phyloP scores from a whole-genome alignment of 2,329 filamentous ascomycete genomes.

The Beauveria rudraprayagi region DNA sequence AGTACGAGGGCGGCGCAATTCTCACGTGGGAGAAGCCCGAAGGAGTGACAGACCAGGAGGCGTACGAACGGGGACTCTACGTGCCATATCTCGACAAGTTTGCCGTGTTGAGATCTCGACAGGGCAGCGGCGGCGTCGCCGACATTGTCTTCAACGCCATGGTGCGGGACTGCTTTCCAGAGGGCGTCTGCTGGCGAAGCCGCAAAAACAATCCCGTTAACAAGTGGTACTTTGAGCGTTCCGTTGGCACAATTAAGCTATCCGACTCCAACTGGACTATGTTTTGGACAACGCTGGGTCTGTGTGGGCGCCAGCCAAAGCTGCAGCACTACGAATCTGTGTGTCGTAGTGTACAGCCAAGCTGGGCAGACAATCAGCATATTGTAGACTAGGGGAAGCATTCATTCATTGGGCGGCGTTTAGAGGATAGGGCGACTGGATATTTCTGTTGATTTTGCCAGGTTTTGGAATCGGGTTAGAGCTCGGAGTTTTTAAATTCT shows the following conservation, averaged over 20 bases:
- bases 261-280: slow-evolving; percentile 85
- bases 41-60: slow-evolving; percentile 46
- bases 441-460: neutral
- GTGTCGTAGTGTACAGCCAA: slow-evolving; percentile 57
- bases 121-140: slow-evolving; percentile 86
- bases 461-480: neutral
- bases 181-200: slow-evolving; percentile 87
- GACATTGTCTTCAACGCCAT: slow-evolving; percentile 96
- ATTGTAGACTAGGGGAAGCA: slow-evolving; percentile 43
- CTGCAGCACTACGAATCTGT: slow-evolving; percentile 67
- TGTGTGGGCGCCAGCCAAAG: slow-evolving; percentile 44
- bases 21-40: slow-evolving; percentile 85
- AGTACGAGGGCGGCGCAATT: slow-evolving; percentile 93
- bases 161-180: slow-evolving; percentile 80
- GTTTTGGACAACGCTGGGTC: slow-evolving; percentile 86
- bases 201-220: slow-evolving; percentile 90
- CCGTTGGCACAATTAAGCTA: slow-evolving; percentile 74
- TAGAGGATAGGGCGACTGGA: neutral
- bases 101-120: slow-evolving; percentile 78
- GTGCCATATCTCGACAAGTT: slow-evolving; percentile 98
- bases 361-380: slow-evolving; percentile 52
- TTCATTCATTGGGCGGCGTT: slow-evolving; percentile 7
- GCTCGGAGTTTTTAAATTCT: neutral
- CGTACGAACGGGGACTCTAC: slow-evolving; percentile 49
- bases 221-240: slow-evolving; percentile 98